Base-by-base conservation (phyloP, 1,284 basidiomycete species). In the Apiotrichum montevideense region DNA sequence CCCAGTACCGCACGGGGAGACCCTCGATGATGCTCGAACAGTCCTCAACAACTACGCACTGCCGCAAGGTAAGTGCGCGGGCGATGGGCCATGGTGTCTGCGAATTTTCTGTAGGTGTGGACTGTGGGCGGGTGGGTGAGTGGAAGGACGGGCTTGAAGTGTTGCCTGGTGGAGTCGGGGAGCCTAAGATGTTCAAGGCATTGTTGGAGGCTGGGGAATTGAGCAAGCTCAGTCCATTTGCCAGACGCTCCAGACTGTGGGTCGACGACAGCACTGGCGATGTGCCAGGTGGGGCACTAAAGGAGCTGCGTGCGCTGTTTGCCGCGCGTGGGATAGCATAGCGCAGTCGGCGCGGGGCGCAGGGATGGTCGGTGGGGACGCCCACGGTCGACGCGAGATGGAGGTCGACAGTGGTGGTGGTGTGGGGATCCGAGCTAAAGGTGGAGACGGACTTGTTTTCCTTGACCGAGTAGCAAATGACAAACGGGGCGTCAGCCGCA, bases 1-100 rank as follows among this genome's bases (percentile, higher is more conserved):
- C 65, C 72, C 72, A 75, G 6, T 66, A 64, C 4, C 68, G 58
- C n/a, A 67, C 21, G 3, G 66, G 63, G 39, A 68, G 68, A 0
- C 66, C 69, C 35, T 58, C 41, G 32, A 67, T 54, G 1, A 71
- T 53, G 3, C 57, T 41, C 3, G 61, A 51, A 49, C 64, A 66
- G 49, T 71, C 66, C 15, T 71, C 66, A 2, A 73, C 64, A 8
- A 68, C 51, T 0, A 71, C 58, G 8, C 62, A 61, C 42, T 64
- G 59, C 6, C 63, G 46, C 3, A 62, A 56, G 2, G 51, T 35
- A 33, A 73, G 57, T 0, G 71, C 68, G 15, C 64, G 54, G 2
- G 59, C 51, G 9, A 70, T 58, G 1, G 66, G 70, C 69, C 69
- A 68, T 0, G 45, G 33, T 3, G 34, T 51, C 41, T 42, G 41